Conservation (phyloP, 1,139 yeast species). For the Pichia sp. region DNA sequence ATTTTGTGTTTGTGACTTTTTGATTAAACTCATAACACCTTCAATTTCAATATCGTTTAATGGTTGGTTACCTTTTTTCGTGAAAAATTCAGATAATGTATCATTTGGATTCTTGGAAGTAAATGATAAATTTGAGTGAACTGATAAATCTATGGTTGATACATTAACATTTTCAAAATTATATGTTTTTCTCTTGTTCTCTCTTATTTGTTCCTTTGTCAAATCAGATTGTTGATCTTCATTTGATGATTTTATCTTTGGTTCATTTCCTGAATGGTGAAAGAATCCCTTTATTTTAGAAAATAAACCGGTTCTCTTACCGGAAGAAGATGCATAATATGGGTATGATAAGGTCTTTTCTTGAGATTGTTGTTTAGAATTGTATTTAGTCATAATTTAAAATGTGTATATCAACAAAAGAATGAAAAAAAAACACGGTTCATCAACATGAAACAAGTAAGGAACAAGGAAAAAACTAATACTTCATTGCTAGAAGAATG, state of each 20-base stretch:
- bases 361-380: conserved; percentile 14
- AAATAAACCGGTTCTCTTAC: conserved; percentile 13
- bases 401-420: no score
- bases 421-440: no score
- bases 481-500: not conserved
- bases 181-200: not conserved
- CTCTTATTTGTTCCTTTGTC: not conserved
- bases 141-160: conserved; percentile 15
- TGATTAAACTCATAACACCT: conserved; percentile 66
- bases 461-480: not conserved
- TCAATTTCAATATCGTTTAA: conserved; percentile 73
- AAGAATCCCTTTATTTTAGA: conserved; percentile 20
- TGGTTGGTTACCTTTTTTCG: conserved; percentile 67
- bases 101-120: conserved; percentile 39
- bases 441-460: not conserved
- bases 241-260: no score
- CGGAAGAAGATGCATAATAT: conserved; percentile 5
- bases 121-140: conserved; percentile 17
- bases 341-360: conserved; percentile 1
- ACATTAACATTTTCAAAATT: conserved; percentile 8
- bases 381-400: not conserved
- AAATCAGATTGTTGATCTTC: not conserved
- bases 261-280: not conserved
- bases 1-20: conserved; percentile 29
- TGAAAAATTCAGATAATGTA: conserved; percentile 65